phyloP scores from a whole-genome alignment of 257 asterid species.

The Solanum microdontum region DNA sequence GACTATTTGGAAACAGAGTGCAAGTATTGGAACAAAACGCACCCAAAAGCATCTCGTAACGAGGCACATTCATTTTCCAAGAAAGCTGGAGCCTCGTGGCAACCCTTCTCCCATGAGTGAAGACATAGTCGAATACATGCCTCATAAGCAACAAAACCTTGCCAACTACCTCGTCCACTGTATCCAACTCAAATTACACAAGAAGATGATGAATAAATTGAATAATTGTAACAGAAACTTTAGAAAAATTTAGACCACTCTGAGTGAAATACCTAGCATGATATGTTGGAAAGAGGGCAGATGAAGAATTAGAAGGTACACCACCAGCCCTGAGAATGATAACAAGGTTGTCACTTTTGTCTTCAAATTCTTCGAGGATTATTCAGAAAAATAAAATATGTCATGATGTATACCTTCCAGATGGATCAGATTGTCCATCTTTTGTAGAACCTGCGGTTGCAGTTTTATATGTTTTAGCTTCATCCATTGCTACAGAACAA shows the following conservation, averaged over 20 bases:
- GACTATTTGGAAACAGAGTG: neutral
- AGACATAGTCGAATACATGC: conserved; percentile 96
- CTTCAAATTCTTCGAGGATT: neutral
- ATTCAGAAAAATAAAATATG: neutral
- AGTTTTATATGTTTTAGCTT: conserved; percentile 14
- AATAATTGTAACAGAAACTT: neutral
- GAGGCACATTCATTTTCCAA: conserved; percentile 80
- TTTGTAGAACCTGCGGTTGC: conserved; percentile 11
- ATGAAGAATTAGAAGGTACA: conserved; percentile 34
- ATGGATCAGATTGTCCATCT: conserved; percentile 21
- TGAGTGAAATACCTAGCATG: conserved; percentile 62
- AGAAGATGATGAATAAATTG: neutral
- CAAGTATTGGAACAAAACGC: neutral
- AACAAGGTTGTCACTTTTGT: neutral
- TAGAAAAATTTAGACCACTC: neutral
- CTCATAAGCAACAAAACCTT: conserved; percentile 64
- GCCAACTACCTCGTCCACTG: conserved; percentile 91
- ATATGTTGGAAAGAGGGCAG: conserved; percentile 65
- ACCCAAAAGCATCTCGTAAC: conserved; percentile 85
- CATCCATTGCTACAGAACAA: conserved; percentile 23
- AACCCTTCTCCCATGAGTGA: conserved; percentile 70
- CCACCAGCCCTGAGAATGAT: conserved; percentile 45
- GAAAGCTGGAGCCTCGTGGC: conserved; percentile 66
- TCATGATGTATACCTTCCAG: conserved; percentile 36
- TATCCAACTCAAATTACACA: conserved; percentile 13